These are phyloP conservation scores for Suillus tomentosus DNA, from an alignment of 768 basidiomycete genomes.

Conservation along the genomic window DNA sequence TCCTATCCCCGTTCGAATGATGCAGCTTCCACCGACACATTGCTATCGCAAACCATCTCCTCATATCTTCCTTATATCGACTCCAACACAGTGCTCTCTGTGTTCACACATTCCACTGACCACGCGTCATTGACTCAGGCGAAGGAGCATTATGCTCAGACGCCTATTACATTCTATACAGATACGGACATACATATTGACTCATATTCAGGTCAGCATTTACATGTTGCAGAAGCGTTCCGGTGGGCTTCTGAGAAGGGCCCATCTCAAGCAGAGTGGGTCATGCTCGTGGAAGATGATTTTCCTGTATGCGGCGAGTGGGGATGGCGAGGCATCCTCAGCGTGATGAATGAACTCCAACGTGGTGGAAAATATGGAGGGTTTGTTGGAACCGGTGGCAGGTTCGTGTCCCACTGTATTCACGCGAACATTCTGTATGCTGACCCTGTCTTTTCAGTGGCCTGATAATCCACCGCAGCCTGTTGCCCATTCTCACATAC, in stretches of 20 bases:
- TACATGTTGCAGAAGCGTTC: slow-evolving; percentile 45
- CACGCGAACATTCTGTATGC: not conserved
- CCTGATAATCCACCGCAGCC: slow-evolving; percentile 40
- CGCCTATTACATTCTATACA: slow-evolving; percentile 22
- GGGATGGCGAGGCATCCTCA: slow-evolving; percentile 36
- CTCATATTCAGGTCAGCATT: slow-evolving; percentile 35
- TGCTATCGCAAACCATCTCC: slow-evolving; percentile 39
- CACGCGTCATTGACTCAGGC: slow-evolving; percentile 37
- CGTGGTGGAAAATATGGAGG: slow-evolving; percentile 34
- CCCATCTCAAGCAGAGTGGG: slow-evolving; percentile 36
- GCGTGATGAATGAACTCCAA: slow-evolving; percentile 36
- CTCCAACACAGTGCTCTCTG: slow-evolving; percentile 32
- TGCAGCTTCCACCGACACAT: slow-evolving; percentile 23
- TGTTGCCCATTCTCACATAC: slow-evolving; percentile 36
- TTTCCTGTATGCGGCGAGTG: slow-evolving; percentile 43
- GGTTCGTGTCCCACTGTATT: slow-evolving; percentile 23
- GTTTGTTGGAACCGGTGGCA: slow-evolving; percentile 46
- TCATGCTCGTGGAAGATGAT: slow-evolving; percentile 48
- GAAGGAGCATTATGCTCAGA: slow-evolving; percentile 26
- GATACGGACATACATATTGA: slow-evolving; percentile 35
- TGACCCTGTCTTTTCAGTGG: slow-evolving; percentile 31
- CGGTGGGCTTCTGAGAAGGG: slow-evolving; percentile 33
- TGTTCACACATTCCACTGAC: slow-evolving; percentile 39
- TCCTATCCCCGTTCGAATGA: slow-evolving; percentile 41
- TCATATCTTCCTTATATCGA: slow-evolving; percentile 40